Conservation (phyloP, 2,329 filamentous ascomycete species). For the Pestalotiopsis sp. region DNA sequence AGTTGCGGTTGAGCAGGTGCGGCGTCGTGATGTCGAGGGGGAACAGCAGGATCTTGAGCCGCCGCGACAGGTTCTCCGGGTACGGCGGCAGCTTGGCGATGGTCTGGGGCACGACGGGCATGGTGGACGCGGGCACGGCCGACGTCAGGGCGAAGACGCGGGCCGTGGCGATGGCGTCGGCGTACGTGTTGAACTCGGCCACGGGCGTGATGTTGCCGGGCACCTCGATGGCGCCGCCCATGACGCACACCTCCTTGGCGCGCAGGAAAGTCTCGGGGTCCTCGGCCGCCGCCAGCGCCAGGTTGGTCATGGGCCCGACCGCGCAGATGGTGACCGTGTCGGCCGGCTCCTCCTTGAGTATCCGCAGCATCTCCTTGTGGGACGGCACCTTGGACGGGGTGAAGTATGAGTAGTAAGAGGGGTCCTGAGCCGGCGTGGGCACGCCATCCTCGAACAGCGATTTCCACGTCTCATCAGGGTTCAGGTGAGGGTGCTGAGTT, state of each 20-base stretch:
- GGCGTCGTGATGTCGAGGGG: constrained; percentile 77
- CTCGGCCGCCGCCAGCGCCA: constrained; percentile 84
- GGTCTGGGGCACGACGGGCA: constrained; percentile 68
- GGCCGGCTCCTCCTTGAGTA: constrained; percentile 79
- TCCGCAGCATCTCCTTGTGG: constrained; percentile 85
- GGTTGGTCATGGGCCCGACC: constrained; percentile 90
- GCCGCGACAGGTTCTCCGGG: constrained; percentile 63
- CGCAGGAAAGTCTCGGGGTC: constrained; percentile 89
- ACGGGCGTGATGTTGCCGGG: constrained; percentile 84
- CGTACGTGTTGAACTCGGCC: constrained; percentile 95
- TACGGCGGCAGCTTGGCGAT: constrained; percentile 61
- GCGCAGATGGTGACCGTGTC: constrained; percentile 90
- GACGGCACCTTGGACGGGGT: constrained; percentile 73
- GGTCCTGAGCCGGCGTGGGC: constrained; percentile 35
- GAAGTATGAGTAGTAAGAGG: constrained; percentile 65
- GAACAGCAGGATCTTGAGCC: constrained; percentile 71
- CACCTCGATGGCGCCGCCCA: constrained; percentile 84
- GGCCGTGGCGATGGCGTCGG: constrained; percentile 79
- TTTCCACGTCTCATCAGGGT: constrained; percentile 75
- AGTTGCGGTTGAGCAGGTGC: constrained; percentile 66
- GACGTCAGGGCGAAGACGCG: constrained; percentile 79
- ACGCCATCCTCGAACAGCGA: constrained; percentile 60
- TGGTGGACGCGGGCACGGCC: constrained; percentile 73
- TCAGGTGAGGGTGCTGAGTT: constrained; percentile 69
- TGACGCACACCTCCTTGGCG: constrained; percentile 89